Conservation (phyloP, 1,284 basidiomycete species). For the Phaffia rhodozyma region DNA sequence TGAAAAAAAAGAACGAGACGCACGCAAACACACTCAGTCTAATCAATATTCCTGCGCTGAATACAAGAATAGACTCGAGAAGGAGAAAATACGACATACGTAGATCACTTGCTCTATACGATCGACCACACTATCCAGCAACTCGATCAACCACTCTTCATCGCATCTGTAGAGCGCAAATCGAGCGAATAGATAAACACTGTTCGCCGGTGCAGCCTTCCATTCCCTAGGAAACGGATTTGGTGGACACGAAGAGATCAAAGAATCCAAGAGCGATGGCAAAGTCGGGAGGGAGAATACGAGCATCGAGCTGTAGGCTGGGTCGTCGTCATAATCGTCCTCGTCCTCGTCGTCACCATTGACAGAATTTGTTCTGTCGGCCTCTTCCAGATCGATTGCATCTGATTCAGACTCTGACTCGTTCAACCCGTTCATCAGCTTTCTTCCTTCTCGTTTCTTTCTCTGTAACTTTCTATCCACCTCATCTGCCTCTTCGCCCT, state of each 20-base stretch:
- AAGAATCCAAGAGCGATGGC: constrained; percentile 61
- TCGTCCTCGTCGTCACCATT: constrained; percentile 19
- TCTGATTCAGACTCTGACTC: constrained; percentile 47
- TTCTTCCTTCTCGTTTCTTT: constrained; percentile 46
- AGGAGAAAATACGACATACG: constrained; percentile 43
- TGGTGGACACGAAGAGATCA: constrained; percentile 58
- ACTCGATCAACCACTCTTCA: constrained; percentile 78
- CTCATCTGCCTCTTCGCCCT: constrained; percentile 44
- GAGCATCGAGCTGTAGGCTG: constrained; percentile 64
- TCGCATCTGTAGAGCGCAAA: constrained; percentile 78
- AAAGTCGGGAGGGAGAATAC: constrained; percentile 73
- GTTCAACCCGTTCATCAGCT: constrained; percentile 42
- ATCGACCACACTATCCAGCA: constrained; percentile 80
- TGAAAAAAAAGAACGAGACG: neutral
- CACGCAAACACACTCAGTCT: constrained; percentile 10
- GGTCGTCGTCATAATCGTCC: constrained; percentile 20
- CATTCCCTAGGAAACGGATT: constrained; percentile 40
- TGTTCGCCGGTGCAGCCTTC: constrained; percentile 67
- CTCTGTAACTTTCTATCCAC: constrained; percentile 47
- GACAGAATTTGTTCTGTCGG: constrained; percentile 23
- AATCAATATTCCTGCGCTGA: neutral
- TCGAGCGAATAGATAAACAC: constrained; percentile 67
- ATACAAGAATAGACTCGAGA: neutral
- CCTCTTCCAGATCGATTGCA: constrained; percentile 51
- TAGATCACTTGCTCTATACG: constrained; percentile 84